Percentiles rank a stretch among this genome's conserved stretches.
Evolutionary conservation across 805 yeast genomes (phyloP).

Genomic region (Candida vartiovaarae): DNA sequence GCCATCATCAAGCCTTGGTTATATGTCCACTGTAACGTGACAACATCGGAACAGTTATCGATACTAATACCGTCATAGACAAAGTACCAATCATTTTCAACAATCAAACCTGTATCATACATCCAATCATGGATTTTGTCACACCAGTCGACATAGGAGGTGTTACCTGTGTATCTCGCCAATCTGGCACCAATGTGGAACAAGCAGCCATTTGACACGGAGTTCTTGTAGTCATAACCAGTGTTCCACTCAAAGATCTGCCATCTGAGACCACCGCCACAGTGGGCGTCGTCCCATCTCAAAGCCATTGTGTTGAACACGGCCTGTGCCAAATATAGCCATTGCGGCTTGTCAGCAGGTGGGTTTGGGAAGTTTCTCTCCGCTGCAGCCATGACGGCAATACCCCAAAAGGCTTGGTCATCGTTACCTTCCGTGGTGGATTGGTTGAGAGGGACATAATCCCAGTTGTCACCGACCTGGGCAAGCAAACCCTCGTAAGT

Average conservation of each 20-base stretch:
- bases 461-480: constrained; percentile 58
- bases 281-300: constrained; percentile 63
- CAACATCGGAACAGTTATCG: constrained; percentile 43
- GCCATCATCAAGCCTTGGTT: constrained; percentile 64
- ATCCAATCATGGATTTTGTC: constrained; percentile 75
- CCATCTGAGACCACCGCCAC: constrained; percentile 86
- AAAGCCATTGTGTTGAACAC: constrained; percentile 77
- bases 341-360: constrained; percentile 46
- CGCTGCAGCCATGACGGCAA: constrained; percentile 77
- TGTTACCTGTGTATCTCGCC: constrained; percentile 71
- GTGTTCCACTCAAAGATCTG: constrained; percentile 85
- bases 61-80: constrained; percentile 60
- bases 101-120: constrained; percentile 38
- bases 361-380: constrained; percentile 80
- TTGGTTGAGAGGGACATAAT: constrained; percentile 77
- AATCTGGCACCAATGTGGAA: constrained; percentile 79
- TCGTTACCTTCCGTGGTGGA: constrained; percentile 85
- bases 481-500: constrained; percentile 51
- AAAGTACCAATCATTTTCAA: constrained; percentile 30
- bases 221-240: constrained; percentile 81
- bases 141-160: constrained; percentile 66
- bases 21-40: constrained; percentile 63
- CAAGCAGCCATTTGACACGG: constrained; percentile 81
- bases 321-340: constrained; percentile 79
- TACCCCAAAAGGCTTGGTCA: constrained; percentile 92